Percentiles rank a stretch among this genome's conserved stretches.
phyloP scores from a whole-genome alignment of 1,139 yeast genomes.

The Kurtzmaniella quercitrusa region DNA sequence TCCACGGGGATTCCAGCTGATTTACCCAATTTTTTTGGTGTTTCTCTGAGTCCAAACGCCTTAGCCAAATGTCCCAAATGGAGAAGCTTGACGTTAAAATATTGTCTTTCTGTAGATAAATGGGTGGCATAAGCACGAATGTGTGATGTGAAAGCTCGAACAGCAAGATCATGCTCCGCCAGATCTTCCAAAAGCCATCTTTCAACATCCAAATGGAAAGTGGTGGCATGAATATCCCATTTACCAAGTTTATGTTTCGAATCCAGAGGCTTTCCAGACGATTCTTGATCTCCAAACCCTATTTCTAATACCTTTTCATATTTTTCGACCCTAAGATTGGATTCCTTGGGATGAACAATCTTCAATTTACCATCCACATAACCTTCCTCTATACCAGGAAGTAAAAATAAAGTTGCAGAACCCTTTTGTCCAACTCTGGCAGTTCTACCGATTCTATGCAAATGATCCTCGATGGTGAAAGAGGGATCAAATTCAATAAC shows the following conservation, averaged over 20 bases:
- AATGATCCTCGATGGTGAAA: conserved; percentile 64
- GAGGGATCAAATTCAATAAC: conserved; percentile 71
- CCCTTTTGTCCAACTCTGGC: conserved; percentile 72
- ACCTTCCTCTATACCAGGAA: conserved; percentile 86
- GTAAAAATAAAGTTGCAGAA: conserved; percentile 63
- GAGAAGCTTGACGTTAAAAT: conserved; percentile 72
- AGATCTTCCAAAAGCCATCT: conserved; percentile 77
- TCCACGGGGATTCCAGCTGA: conserved; percentile 17
- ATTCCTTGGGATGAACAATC: conserved; percentile 58
- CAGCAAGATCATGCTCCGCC: conserved; percentile 56
- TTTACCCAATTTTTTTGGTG: conserved; percentile 74
- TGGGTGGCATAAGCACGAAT: conserved; percentile 97
- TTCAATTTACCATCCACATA: conserved; percentile 56
- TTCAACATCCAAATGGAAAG: conserved; percentile 91
- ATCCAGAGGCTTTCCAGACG: conserved; percentile 15
- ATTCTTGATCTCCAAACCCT: conserved; percentile 50
- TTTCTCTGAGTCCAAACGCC: conserved; percentile 88
- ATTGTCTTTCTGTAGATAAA: conserved; percentile 68
- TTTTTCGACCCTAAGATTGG: conserved; percentile 28
- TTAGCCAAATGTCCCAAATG: conserved; percentile 97
- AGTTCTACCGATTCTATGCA: conserved; percentile 71
- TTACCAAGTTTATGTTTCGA: conserved; percentile 37
- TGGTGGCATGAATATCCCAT: conserved; percentile 95
- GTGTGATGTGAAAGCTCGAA: conserved; percentile 81
- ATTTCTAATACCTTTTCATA: conserved; percentile 53